phyloP scores from a whole-genome alignment of 2,329 filamentous ascomycete genomes.

The Cercospora janseana region DNA sequence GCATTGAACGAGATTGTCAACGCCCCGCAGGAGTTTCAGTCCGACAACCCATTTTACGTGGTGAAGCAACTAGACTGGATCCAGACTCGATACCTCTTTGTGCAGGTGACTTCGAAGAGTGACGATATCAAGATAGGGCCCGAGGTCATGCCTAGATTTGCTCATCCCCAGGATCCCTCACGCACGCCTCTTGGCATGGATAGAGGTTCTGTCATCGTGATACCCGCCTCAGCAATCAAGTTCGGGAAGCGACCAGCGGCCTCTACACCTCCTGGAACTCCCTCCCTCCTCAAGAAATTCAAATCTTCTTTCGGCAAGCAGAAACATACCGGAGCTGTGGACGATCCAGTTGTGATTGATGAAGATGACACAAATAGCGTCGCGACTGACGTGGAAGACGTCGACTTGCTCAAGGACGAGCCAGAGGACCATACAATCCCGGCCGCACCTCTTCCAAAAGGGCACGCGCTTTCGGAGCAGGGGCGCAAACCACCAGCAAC shows the following conservation, averaged over 20 bases:
- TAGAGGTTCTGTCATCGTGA: slow-evolving; percentile 41
- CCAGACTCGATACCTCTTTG: slow-evolving; percentile 81
- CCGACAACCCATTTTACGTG: slow-evolving; percentile 62
- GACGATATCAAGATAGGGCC: slow-evolving; percentile 23
- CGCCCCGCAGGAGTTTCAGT: slow-evolving; percentile 60
- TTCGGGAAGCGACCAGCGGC: slow-evolving; percentile 39
- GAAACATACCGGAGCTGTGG: slow-evolving; percentile 18
- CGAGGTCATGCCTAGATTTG: slow-evolving; percentile 26
- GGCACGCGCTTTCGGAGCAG: slow-evolving; percentile 3
- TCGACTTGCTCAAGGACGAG: slow-evolving; percentile 41
- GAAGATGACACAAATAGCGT: slow-evolving; percentile 47
- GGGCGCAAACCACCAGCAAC: slow-evolving; percentile 39
- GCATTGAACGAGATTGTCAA: slow-evolving; percentile 87
- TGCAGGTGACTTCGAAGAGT: slow-evolving; percentile 40
- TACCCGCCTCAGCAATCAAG: slow-evolving; percentile 55
- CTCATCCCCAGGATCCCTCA: slow-evolving; percentile 43
- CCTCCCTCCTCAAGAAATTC: slow-evolving; percentile 25
- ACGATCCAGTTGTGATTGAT: slow-evolving; percentile 41
- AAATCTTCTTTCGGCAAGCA: slow-evolving; percentile 26
- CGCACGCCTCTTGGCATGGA: slow-evolving; percentile 44
- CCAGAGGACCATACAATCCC: slow-evolving; percentile 15
- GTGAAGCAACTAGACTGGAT: slow-evolving; percentile 80
- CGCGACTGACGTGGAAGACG: slow-evolving; percentile 52
- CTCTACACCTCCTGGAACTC: slow-evolving; percentile 2
- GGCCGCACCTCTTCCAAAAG: background rate